These are phyloP conservation scores for Phoma herbarum DNA, from an alignment of 2,329 filamentous ascomycete species.

Conservation along the genomic window DNA sequence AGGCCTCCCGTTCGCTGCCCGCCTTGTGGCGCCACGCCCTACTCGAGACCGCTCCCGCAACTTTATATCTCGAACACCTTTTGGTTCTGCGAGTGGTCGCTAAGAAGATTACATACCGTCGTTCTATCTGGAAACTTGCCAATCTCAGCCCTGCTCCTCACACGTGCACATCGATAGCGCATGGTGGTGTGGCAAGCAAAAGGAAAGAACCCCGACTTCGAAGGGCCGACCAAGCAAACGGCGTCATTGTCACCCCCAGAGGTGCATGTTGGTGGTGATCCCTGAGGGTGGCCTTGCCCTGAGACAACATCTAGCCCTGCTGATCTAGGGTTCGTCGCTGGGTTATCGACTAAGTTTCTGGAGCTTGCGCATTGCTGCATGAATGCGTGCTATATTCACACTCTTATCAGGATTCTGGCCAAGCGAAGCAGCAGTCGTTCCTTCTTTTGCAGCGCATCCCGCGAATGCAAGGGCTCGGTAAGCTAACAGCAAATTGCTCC, in stretches of 20 bases:
- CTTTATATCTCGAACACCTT: neutral
- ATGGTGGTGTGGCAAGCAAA: neutral
- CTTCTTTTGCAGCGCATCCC: neutral
- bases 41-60: constrained; percentile 7
- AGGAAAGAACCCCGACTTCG: constrained; percentile 9
- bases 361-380: neutral
- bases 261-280: neutral
- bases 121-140: neutral
- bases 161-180: constrained; percentile 3
- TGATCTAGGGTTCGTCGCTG: neutral
- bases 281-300: neutral
- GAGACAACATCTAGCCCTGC: neutral
- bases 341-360: neutral
- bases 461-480: neutral
- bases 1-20: constrained; percentile 6
- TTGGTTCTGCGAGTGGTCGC: neutral
- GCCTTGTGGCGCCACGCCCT: constrained; percentile 1
- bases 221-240: constrained; percentile 2
- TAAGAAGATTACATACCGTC: neutral
- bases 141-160: neutral
- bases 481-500: neutral
- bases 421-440: neutral
- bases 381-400: neutral
- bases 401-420: neutral
- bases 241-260: neutral